A percentile compares a stretch with the other conserved stretches of the same genome.
These are phyloP conservation scores for Juglanconis sp. DNA, from an alignment of 2,329 filamentous ascomycete genomes.

Conservation along the genomic window DNA sequence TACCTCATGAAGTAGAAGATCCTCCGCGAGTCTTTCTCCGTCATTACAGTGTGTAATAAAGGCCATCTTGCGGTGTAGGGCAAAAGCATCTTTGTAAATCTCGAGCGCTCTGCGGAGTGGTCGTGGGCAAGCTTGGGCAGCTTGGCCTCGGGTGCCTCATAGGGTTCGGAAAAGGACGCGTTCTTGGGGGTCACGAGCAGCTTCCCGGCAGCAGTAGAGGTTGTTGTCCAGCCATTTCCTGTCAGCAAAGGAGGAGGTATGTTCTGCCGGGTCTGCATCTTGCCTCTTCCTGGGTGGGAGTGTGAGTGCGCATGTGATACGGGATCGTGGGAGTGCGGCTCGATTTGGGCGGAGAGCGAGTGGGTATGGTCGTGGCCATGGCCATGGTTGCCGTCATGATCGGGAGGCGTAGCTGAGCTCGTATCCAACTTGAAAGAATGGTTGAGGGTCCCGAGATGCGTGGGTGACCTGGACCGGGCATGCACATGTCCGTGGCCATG, in stretches of 20 bases:
- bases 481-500: conserved; percentile 32
- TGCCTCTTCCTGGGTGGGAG: conserved; percentile 32
- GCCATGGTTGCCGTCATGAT: conserved; percentile 29
- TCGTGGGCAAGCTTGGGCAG: conserved; percentile 26
- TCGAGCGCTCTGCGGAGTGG: conserved; percentile 54
- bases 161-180: conserved; percentile 27
- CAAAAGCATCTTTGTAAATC: conserved; percentile 71
- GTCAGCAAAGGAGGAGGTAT: conserved; percentile 29
- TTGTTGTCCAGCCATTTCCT: conserved; percentile 39
- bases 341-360: conserved; percentile 22
- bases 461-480: conserved; percentile 36
- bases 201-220: conserved; percentile 38
- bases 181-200: conserved; percentile 33
- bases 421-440: conserved; percentile 31
- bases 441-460: conserved; percentile 37
- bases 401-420: conserved; percentile 27
- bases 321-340: conserved; percentile 25
- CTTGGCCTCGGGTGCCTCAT: conserved; percentile 26
- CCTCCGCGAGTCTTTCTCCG: conserved; percentile 86
- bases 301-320: conserved; percentile 28
- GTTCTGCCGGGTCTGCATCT: conserved; percentile 31
- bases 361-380: conserved; percentile 33
- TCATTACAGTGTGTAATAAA: conserved; percentile 78
- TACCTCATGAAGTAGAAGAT: conserved; percentile 98
- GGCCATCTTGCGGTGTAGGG: conserved; percentile 67